Evolutionary conservation across 768 basidiomycete genomes (phyloP), one percentile per base, ranked within the genome.

Genomic region (Strobilomyces echinocephalus): DNA sequence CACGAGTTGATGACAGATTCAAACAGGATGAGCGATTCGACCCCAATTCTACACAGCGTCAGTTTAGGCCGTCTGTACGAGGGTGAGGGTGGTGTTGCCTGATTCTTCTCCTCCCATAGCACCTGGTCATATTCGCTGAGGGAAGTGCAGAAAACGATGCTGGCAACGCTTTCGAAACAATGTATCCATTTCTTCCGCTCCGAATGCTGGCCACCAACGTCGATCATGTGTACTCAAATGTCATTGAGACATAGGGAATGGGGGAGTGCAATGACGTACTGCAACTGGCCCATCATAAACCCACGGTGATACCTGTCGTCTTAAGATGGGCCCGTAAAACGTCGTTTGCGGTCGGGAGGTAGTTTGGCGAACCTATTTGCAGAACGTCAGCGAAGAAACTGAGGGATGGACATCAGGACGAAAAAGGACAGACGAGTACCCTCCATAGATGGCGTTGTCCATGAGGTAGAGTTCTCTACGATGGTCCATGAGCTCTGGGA

Each of bases 271-370:
- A 1, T n/a, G 15, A 77, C 78, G 53, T 58, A 83, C 80, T 80
- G 79, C 6, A 83, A 66, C 46, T 76, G 80, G 3, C 86, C 88
- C 78, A 89, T 81, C 12, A 74, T 76, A 54, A 91, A 90, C 63
- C 86, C 72, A 97, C 94, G 7, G 84, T 85, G 62, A 97, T 95
- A 16, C 93, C 93, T 4, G 88, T 85, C 51, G 85, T 91, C 75
- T 95, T 95, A 53, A 84, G 83, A 58, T 92, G 81, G n/a, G 91
- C 91, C 24, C 91, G 77, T 26, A 97, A 74, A 3, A 95, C 88
- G 65, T 97, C 95, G 8, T 80, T 84, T 63, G 91, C 88, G 20
- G 85, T 88, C 0, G 95, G 95, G 0, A 87, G 74, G 63, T 95
- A 98, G 18, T 81, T 84, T 0, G 82, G 77, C 2, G 80, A 69